Base-by-base conservation (phyloP, 2,329 filamentous ascomycete species). In the Calonectria pseudoreteaudii region DNA sequence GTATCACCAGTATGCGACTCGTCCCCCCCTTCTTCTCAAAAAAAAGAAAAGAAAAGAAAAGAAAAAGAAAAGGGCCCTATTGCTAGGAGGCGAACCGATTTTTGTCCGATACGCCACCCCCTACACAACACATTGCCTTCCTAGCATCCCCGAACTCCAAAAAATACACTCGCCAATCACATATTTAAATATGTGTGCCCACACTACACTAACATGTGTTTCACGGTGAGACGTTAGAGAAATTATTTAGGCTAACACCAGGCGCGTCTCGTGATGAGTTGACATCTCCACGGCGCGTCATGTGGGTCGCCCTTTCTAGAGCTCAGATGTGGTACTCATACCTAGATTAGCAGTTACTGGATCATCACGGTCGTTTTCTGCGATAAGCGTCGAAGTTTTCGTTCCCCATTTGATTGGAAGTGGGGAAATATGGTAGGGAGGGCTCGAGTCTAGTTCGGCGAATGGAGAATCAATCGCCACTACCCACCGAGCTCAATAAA, bases 381-480 rank as follows among this genome's bases (percentile, higher is more conserved):
- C 20, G 9, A 53, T 66, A 47, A 41, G 47, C 31, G 20, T 44
- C 47, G 47, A 38, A 28, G 30, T 7, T 66, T 47, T 66, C 44
- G 47, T 41, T 66, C 64, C 52, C n/a, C 47, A 20, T 52, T 38
- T 52, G n/a, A 52, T 47, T 66, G 64, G 64, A 66, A 53, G 16
- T 53, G 30, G 64, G 18, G 64, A 66, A 20, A 31, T 26, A 41
- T 53, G 23, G 11, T 47, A 52, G 31, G 23, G 18, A n/a, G 20
- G 31, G 28, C 50, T 66, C 23, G 30, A 53, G 34, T 10, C 10
- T 20, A 41, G 26, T 9, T 41, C 20, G n/a, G 64, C 26, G 36
- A 41, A 31, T 66, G 47, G 31, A 36, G 64, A 53, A 52, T 66
- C n/a, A 47, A 66, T 66, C 64, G 41, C 66, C 50, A 26, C 53